Evolutionary conservation across 768 basidiomycete species (phyloP).

Genomic region (Ramaria rubella): DNA sequence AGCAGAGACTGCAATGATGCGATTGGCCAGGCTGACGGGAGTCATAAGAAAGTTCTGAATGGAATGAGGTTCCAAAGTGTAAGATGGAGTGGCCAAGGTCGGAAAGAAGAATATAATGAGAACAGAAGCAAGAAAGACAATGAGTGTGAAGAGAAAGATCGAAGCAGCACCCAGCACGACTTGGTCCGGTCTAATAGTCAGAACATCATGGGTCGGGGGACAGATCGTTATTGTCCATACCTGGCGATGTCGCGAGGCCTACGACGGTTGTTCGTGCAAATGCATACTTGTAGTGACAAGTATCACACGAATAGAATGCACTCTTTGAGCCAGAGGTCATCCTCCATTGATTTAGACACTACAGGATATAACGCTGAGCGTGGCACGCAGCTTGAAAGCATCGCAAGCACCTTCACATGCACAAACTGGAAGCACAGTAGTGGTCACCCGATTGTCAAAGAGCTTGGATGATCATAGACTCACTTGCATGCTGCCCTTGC

Average conservation of each 20-base stretch:
- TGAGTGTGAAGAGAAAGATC: slow-evolving; percentile 50
- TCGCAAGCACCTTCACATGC: slow-evolving; percentile 45
- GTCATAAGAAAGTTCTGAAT: slow-evolving; percentile 39
- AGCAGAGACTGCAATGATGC: slow-evolving; percentile 56
- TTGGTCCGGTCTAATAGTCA: slow-evolving; percentile 24
- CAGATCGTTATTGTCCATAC: slow-evolving; percentile 30
- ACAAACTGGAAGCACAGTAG: slow-evolving; percentile 47
- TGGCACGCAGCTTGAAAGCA: not conserved
- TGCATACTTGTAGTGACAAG: slow-evolving; percentile 72
- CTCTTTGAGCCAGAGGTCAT: slow-evolving; percentile 51
- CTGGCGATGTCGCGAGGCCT: slow-evolving; percentile 73
- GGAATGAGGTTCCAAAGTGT: slow-evolving; percentile 32
- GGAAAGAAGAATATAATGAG: slow-evolving; percentile 61
- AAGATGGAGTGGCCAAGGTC: slow-evolving; percentile 49
- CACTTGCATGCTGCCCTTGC: slow-evolving; percentile 33
- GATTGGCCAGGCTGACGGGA: slow-evolving; percentile 51
- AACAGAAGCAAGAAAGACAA: slow-evolving; percentile 66
- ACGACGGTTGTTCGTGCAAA: slow-evolving; percentile 64
- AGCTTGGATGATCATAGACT: slow-evolving; percentile 59
- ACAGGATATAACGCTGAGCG: not conserved
- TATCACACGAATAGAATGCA: slow-evolving; percentile 74
- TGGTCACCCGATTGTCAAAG: not conserved
- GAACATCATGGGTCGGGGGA: not conserved
- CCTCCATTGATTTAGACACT: slow-evolving; percentile 70
- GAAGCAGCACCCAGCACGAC: slow-evolving; percentile 61